Base-by-base conservation (phyloP, 2,329 filamentous ascomycete genomes). In the Epichloe coenophiala region DNA sequence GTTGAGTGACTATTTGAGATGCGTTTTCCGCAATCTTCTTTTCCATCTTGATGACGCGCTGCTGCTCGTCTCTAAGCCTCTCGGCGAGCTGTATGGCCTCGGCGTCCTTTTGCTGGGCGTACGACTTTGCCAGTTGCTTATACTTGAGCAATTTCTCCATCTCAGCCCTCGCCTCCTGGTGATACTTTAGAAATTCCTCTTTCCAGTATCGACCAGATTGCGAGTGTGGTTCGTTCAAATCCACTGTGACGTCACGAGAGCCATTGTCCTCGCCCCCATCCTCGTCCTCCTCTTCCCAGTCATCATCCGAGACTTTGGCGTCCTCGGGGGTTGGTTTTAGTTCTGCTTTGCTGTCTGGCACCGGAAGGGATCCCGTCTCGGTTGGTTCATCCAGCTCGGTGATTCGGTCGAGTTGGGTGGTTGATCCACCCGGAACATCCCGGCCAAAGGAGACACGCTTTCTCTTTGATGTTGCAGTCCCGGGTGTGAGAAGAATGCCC, bases 141-240 rank as follows among this genome's bases (percentile, higher is more conserved):
- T 89, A 90, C 61, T 80, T 80, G 61, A 90, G 76, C 60, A 91
- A 72, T 68, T 84, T 87, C 68, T 82, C 81, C 73, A 89, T 83
- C 64, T 90, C 84, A 42, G 73, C 75, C 63, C 80, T 80, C 55
- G 85, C 86, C 55, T 85, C 83, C 43, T 79, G 73, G 46, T 86
- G 81, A 60, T 90, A 91, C 50, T 74, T 77, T 57, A 87, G 77
- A 59, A 86, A 90, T 60, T 88, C 79, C 23, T 78, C 75, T 66
- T 90, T 90, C 86, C 86, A 91, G 65, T 86, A 89, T 58, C 77
- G 81, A 6, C 85, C 86, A 4, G 85, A 88, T 53, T 84, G 77
- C 2, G 85, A 88, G 55, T 81, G 78, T 6, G 86, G 86, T 59
- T 87, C 81, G 55, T 84, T 83, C 46, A 88, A 68, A 59, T 89